Evolutionary conservation across 805 yeast genomes (phyloP).

Genomic region (Pichia cabralensis): DNA sequence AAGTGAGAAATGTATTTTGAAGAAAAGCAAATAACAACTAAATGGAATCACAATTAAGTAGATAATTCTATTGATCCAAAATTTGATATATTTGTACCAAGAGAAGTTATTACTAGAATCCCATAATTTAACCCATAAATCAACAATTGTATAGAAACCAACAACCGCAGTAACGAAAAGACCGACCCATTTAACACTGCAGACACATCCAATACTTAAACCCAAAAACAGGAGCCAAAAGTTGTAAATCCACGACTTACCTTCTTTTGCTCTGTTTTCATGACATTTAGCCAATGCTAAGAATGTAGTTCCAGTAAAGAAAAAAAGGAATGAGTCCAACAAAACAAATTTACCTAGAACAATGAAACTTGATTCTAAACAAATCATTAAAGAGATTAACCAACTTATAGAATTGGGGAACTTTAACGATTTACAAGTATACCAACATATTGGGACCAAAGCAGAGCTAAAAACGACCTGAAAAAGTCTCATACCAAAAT

Average conservation of each 20-base stretch:
- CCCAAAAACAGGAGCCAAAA: slow-evolving; percentile 56
- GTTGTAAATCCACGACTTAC: slow-evolving; percentile 32
- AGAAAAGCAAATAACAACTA: slow-evolving; percentile 50
- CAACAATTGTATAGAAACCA: slow-evolving; percentile 83
- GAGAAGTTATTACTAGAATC: slow-evolving; percentile 45
- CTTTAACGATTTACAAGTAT: slow-evolving; percentile 52
- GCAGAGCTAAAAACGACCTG: slow-evolving; percentile 59
- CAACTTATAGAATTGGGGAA: slow-evolving; percentile 42
- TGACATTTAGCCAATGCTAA: slow-evolving; percentile 50
- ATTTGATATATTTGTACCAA: slow-evolving; percentile 40
- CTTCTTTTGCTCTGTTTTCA: slow-evolving; percentile 31
- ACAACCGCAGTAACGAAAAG: slow-evolving; percentile 75
- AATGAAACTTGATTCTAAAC: slow-evolving; percentile 59
- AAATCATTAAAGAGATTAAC: slow-evolving; percentile 52
- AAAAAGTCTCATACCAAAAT: slow-evolving; percentile 57
- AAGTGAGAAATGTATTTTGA: slow-evolving; percentile 68
- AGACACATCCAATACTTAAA: slow-evolving; percentile 67
- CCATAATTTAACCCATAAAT: slow-evolving; percentile 87
- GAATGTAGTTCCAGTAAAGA: slow-evolving; percentile 66
- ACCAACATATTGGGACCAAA: slow-evolving; percentile 64
- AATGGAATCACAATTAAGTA: slow-evolving; percentile 60
- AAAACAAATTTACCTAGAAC: slow-evolving; percentile 67
- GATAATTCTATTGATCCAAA: slow-evolving; percentile 58
- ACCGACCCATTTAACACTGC: slow-evolving; percentile 84
- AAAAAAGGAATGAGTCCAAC: slow-evolving; percentile 65